These are phyloP conservation scores for Fistulifera solaris DNA, from an alignment of 108 stramenopile genomes.

Conservation along the genomic window DNA sequence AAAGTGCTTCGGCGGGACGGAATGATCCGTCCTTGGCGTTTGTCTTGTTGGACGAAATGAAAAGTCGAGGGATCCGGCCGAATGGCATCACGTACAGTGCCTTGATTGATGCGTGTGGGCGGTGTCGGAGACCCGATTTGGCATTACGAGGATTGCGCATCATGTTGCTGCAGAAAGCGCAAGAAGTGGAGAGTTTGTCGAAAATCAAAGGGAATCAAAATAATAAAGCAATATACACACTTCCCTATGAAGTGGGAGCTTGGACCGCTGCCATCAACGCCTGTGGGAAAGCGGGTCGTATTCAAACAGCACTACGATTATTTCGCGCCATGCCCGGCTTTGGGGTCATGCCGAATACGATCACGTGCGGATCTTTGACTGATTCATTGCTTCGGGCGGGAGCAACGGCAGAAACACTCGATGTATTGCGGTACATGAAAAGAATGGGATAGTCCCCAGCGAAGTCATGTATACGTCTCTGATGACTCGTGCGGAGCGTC, in stretches of 20 bases:
- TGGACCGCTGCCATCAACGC: slow-evolving; percentile 89
- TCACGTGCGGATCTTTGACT: slow-evolving; percentile 68
- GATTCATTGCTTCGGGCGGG: slow-evolving; percentile 60
- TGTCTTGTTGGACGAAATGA: slow-evolving; percentile 62
- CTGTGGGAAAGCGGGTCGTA: slow-evolving; percentile 69
- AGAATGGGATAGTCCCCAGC: slow-evolving; percentile 46
- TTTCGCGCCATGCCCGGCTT: slow-evolving; percentile 56
- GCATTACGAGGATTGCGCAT: slow-evolving; percentile 69
- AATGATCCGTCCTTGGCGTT: slow-evolving; percentile 75
- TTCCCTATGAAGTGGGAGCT: slow-evolving; percentile 66
- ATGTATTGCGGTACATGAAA: slow-evolving; percentile 80
- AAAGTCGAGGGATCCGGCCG: slow-evolving; percentile 36
- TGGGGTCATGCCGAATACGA: slow-evolving; percentile 61
- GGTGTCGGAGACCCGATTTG: slow-evolving; percentile 60
- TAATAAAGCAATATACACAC: slow-evolving; percentile 5
- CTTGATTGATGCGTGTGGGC: slow-evolving; percentile 74
- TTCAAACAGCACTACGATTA: slow-evolving; percentile 65
- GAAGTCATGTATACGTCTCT: slow-evolving; percentile 84
- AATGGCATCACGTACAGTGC: slow-evolving; percentile 84
- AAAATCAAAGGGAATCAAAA: not conserved
- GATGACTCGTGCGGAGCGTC: slow-evolving; percentile 53
- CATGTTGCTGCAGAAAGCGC: slow-evolving; percentile 50
- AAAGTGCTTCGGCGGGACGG: slow-evolving; percentile 17
- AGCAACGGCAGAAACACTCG: slow-evolving; percentile 43
- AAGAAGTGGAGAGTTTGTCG: slow-evolving; percentile 9